Conservation (phyloP, 192 early-diverging fungal genomes). For the Linnemannia elongata region DNA sequence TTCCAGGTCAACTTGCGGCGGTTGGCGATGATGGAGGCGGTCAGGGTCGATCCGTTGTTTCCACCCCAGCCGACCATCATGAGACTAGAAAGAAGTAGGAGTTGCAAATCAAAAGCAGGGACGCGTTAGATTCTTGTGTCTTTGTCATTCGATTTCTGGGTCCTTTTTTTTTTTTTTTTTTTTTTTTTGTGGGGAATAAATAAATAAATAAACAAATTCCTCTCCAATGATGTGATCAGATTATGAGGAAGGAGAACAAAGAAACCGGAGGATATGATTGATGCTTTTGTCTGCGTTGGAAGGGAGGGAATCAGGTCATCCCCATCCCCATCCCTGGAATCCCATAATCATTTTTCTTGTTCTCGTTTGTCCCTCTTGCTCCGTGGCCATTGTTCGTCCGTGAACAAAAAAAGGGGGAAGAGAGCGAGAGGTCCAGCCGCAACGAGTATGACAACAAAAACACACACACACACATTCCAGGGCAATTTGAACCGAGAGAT, state of each 20-base stretch:
- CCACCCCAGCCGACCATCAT: constrained; percentile 99
- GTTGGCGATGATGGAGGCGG: constrained; percentile 97
- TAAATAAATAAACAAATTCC: not conserved
- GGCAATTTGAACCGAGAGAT: not conserved
- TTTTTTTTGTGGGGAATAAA: not conserved
- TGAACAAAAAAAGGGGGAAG: not conserved
- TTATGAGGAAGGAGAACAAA: not conserved
- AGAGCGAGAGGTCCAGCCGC: not conserved
- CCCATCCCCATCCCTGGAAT: not conserved
- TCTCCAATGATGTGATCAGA: not conserved
- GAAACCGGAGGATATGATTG: not conserved
- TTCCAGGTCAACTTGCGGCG: constrained; percentile 88
- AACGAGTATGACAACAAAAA: not conserved
- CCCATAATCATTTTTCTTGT: not conserved
- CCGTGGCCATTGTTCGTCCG: not conserved
- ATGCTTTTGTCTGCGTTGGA: not conserved
- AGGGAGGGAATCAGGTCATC: not conserved
- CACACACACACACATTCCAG: constrained; percentile 17
- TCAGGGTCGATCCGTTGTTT: constrained; percentile 99
- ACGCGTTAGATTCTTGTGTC: not conserved
- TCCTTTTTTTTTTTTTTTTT: not conserved
- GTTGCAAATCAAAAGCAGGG: not conserved
- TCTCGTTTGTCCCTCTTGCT: not conserved
- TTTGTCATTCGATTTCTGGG: not conserved
- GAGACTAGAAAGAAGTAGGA: constrained; percentile 66